Base-by-base conservation (phyloP, 1,284 basidiomycete species). In the Tilletiopsis washingtonensis region DNA sequence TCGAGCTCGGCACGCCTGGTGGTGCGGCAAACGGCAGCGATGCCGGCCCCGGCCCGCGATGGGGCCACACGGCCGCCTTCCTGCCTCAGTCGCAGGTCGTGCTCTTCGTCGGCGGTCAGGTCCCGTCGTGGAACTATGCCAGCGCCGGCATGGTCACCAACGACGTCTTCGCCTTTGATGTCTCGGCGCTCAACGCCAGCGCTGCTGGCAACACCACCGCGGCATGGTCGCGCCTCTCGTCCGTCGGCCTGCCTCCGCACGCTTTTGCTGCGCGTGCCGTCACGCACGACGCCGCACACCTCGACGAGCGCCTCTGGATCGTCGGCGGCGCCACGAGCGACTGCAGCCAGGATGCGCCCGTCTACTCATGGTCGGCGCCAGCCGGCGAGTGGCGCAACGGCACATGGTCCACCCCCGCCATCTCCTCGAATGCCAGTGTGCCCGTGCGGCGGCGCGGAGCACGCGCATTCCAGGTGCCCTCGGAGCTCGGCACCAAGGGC, bases 21-120 rank as follows among this genome's bases (percentile, higher is more conserved):
- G n/a, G n/a, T n/a, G n/a, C n/a, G n/a, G n/a, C n/a, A n/a, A n/a
- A n/a, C n/a, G n/a, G n/a, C n/a, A n/a, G n/a, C n/a, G n/a, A n/a
- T n/a, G n/a, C n/a, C n/a, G n/a, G n/a, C n/a, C 45, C 45, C 26
- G 26, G 11, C 3, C 19, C 50, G 12, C 56, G 70, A 15, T 73
- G 69, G 59, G 71, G 71, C 6, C 65, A 72, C 32, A 36, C 56
- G 1, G 57, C 70, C n/a, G 45, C 62, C 23, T 71, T 59, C 51
- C 53, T 73, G 38, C 47, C 51, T 0, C 23, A 54, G 5, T 14
- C 38, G 1, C 51, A 67, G 39, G 20, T 41, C 9, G 32, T 62
- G 12, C 47, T 61, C 24, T 58, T 62, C 38, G 23, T 47, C 20
- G 60, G 60, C 26, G 60, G 60, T 9, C 48, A 60, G 40, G 47